Percentiles rank a stretch among this genome's conserved stretches.
These are phyloP conservation scores for Saitozyma podzolica DNA, from an alignment of 768 basidiomycete genomes.

Conservation along the genomic window DNA sequence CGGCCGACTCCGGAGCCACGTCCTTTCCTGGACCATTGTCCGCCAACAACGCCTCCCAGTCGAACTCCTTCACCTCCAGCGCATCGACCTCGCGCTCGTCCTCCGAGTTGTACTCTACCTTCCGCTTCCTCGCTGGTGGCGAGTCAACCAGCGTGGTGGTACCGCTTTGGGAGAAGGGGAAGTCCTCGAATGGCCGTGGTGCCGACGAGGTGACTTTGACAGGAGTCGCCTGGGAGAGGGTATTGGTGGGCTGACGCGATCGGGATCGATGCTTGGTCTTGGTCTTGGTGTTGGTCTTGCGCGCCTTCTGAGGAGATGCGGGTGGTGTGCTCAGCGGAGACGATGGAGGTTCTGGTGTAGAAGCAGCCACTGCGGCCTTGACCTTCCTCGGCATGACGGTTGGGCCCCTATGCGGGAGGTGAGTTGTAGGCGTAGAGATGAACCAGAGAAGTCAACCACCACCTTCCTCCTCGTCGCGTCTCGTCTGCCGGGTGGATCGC, in stretches of 20 bases:
- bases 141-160: no score
- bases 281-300: background rate
- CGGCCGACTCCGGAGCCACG: no score
- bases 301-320: background rate
- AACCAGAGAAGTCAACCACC: no score
- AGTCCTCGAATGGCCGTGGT: background rate
- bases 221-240: background rate
- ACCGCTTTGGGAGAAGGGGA: background rate
- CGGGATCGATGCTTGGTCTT: background rate
- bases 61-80: conserved; percentile 1
- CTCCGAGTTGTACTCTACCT: background rate
- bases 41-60: no score
- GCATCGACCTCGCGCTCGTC: background rate
- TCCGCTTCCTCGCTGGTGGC: no score
- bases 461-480: background rate
- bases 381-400: background rate
- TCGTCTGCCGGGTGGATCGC: background rate
- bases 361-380: background rate
- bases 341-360: background rate
- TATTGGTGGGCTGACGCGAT: no score
- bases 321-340: background rate
- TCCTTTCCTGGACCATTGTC: no score
- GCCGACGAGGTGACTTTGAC: background rate
- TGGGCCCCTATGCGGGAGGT: background rate
- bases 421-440: background rate